phyloP scores from a whole-genome alignment of 768 basidiomycete species.

The Strobilomyces confusus region DNA sequence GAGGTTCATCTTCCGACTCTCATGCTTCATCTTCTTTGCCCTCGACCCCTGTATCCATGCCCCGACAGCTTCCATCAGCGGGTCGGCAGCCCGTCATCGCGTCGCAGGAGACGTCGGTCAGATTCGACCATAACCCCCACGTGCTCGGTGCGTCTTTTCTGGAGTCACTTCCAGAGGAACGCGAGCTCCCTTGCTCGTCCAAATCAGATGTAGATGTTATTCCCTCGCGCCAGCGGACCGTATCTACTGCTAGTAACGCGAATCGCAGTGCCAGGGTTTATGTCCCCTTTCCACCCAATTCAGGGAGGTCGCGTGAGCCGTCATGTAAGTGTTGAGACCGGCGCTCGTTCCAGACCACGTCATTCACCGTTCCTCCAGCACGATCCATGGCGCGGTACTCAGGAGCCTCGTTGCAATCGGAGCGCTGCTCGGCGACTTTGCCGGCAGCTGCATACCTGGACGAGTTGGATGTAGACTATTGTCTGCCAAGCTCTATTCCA shows the following conservation, averaged over 20 bases:
- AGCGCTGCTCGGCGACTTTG: constrained; percentile 25
- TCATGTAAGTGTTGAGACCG: constrained; percentile 8
- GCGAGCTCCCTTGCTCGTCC: constrained; percentile 33
- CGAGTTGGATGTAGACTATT: constrained; percentile 30
- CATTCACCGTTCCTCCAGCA: constrained; percentile 9
- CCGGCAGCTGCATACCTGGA: constrained; percentile 25
- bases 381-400: constrained; percentile 18
- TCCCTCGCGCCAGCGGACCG: constrained; percentile 17
- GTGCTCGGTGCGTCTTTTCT: constrained; percentile 24
- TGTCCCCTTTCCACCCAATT: constrained; percentile 5
- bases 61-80: constrained; percentile 15
- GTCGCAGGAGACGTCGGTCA: constrained; percentile 20
- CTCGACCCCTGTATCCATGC: constrained; percentile 17
- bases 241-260: constrained; percentile 8
- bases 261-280: constrained; percentile 23
- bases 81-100: constrained; percentile 22
- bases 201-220: constrained; percentile 6
- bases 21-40: constrained; percentile 25
- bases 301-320: constrained; percentile 6
- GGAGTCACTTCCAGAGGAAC: constrained; percentile 50
- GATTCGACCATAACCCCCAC: constrained; percentile 30
- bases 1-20: constrained; percentile 24
- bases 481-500: constrained; percentile 20
- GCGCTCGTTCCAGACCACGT: not conserved
- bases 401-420: constrained; percentile 32